A percentile compares a stretch with the other conserved stretches of the same genome.
phyloP scores from a whole-genome alignment of 2,329 filamentous ascomycete species.

The Penicillium sp. region DNA sequence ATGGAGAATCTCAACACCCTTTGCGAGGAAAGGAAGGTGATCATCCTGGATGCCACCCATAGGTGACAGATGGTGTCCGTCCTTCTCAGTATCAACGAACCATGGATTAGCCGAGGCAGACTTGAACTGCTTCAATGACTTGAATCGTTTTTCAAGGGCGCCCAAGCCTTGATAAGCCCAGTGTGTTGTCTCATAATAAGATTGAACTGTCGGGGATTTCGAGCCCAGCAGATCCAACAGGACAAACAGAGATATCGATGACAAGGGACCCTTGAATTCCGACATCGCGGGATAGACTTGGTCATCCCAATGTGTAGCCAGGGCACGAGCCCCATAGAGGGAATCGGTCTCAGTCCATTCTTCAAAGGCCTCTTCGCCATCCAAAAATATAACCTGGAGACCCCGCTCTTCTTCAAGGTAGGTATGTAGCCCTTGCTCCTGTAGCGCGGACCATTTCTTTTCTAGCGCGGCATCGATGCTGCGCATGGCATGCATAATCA shows the following conservation, averaged over 20 bases:
- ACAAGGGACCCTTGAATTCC: slow-evolving; percentile 70
- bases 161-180: slow-evolving; percentile 86
- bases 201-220: slow-evolving; percentile 67
- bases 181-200: slow-evolving; percentile 85
- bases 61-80: slow-evolving; percentile 47
- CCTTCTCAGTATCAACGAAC: slow-evolving; percentile 62
- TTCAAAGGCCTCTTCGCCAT: slow-evolving; percentile 91
- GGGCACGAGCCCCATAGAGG: slow-evolving; percentile 78
- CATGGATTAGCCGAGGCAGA: slow-evolving; percentile 57
- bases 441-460: slow-evolving; percentile 75
- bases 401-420: slow-evolving; percentile 72
- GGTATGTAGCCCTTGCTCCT: slow-evolving; percentile 52
- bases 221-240: slow-evolving; percentile 86
- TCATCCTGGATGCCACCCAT: slow-evolving; percentile 71
- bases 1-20: slow-evolving; percentile 85
- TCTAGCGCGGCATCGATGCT: slow-evolving; percentile 77
- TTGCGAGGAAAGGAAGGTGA: slow-evolving; percentile 82
- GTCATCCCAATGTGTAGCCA: slow-evolving; percentile 79
- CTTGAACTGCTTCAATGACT: slow-evolving; percentile 64
- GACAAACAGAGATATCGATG: slow-evolving; percentile 82
- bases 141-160: slow-evolving; percentile 69
- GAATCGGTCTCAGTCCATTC: slow-evolving; percentile 78
- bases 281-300: slow-evolving; percentile 67
- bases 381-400: slow-evolving; percentile 83
- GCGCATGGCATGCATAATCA: slow-evolving; percentile 78